These are phyloP conservation scores for Exophiala xenobiotica DNA, from an alignment of 2,329 filamentous ascomycete species.

Conservation along the genomic window DNA sequence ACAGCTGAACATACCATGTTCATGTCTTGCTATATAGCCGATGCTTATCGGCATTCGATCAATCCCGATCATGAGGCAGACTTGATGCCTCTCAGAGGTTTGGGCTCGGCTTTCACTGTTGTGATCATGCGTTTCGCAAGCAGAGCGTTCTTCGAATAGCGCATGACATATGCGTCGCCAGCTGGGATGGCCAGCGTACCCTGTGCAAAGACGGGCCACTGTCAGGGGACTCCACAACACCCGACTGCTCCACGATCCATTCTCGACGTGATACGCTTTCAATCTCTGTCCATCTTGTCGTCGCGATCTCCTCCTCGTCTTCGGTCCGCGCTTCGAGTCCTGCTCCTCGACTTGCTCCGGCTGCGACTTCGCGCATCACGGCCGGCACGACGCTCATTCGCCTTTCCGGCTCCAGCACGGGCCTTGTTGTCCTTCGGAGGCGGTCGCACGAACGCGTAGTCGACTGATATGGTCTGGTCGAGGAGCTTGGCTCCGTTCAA, in stretches of 20 bases:
- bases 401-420: slow-evolving; percentile 36
- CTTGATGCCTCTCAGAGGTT: too few relatives aligned
- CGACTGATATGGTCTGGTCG: slow-evolving; percentile 64
- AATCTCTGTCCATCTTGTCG: slow-evolving; percentile 27
- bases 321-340: slow-evolving; percentile 26
- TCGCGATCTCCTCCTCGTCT: slow-evolving; percentile 13
- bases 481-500: slow-evolving; percentile 62
- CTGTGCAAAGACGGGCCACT: too few relatives aligned
- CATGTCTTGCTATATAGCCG: slow-evolving; percentile 7
- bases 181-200: too few relatives aligned
- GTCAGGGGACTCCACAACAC: too few relatives aligned
- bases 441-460: slow-evolving; percentile 65
- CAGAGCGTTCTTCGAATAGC: too few relatives aligned
- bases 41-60: not conserved
- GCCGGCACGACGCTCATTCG: slow-evolving; percentile 22
- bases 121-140: too few relatives aligned
- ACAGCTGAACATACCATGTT: not conserved
- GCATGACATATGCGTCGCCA: too few relatives aligned
- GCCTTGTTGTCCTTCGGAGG: slow-evolving; percentile 53
- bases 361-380: slow-evolving; percentile 49
- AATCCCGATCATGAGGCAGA: too few relatives aligned
- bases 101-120: too few relatives aligned
- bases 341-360: slow-evolving; percentile 42
- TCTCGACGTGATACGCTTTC: slow-evolving; percentile 2
- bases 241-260: too few relatives aligned